Evolutionary conservation across 306 rosid genomes (phyloP).

Genomic region (Cucurbita argyrosperma): DNA sequence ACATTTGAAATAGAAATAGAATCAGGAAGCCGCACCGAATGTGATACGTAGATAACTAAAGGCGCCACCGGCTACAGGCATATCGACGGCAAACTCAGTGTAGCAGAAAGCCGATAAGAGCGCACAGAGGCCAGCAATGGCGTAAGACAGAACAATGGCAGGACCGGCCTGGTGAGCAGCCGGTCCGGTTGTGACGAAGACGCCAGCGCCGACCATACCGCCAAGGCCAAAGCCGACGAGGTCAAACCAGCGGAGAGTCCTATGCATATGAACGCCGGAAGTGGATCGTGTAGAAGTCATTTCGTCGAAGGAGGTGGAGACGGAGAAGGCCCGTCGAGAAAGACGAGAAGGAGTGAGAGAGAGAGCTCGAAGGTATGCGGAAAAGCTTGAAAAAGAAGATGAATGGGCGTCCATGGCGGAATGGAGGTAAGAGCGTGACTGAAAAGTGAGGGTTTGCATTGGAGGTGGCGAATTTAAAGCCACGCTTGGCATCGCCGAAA

Average conservation of each 20-base stretch:
- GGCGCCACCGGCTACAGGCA: conserved; percentile 98
- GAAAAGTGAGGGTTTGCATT: conserved; percentile 2
- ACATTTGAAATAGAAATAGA: not conserved
- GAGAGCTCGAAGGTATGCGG: conserved; percentile 46
- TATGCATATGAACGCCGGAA: conserved; percentile 55
- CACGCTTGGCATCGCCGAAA: not conserved
- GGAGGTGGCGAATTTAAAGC: conserved; percentile 7
- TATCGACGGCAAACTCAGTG: conserved; percentile 90
- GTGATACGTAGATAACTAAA: conserved; percentile 94
- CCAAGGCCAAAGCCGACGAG: conserved; percentile 63
- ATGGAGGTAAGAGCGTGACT: not conserved
- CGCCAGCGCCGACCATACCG: conserved; percentile 95
- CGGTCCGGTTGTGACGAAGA: conserved; percentile 68
- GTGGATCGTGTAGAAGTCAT: conserved; percentile 39
- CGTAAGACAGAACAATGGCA: conserved; percentile 59
- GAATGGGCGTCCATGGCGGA: conserved; percentile 25
- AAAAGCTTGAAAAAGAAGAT: conserved; percentile 59
- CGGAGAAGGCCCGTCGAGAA: conserved; percentile 49
- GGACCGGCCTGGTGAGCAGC: conserved; percentile 67
- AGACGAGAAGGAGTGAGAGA: conserved; percentile 54
- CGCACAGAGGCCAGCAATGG: conserved; percentile 94
- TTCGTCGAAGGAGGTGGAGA: conserved; percentile 65
- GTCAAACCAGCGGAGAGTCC: conserved; percentile 71
- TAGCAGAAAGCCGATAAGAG: conserved; percentile 90
- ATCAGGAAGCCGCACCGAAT: conserved; percentile 27